A percentile compares a stretch with the other conserved stretches of the same genome.
Evolutionary conservation across 2,329 filamentous ascomycete species (phyloP).

Genomic region (Stemphylium beticola): DNA sequence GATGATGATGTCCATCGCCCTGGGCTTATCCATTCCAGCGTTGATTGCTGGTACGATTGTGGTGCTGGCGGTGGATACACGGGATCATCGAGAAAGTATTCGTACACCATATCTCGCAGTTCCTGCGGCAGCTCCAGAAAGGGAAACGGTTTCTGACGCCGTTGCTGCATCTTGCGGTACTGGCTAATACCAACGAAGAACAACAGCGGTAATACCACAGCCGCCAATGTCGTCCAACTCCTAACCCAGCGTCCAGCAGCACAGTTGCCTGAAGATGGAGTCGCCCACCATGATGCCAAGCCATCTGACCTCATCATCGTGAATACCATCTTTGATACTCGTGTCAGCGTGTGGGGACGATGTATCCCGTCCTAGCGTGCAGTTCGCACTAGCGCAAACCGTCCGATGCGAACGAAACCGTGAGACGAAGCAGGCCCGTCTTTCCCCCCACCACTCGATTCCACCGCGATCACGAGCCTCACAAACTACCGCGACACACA

Average conservation of each 20-base stretch:
- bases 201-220: slow-evolving; percentile 17
- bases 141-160: slow-evolving; percentile 29
- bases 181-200: slow-evolving; percentile 13
- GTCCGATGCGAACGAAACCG: no score
- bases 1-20: slow-evolving; percentile 7
- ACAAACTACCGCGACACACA: no score
- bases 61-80: slow-evolving; percentile 32
- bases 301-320: neutral
- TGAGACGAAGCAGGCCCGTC: no score
- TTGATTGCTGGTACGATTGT: slow-evolving; percentile 13
- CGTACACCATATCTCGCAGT: slow-evolving; percentile 43
- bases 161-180: slow-evolving; percentile 30
- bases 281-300: neutral
- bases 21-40: slow-evolving; percentile 28
- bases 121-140: slow-evolving; percentile 42
- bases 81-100: slow-evolving; percentile 39
- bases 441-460: no score
- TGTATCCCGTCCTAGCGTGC: neutral
- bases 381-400: neutral
- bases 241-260: neutral
- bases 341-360: neutral
- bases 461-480: no score
- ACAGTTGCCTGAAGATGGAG: neutral
- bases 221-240: slow-evolving; percentile 11
- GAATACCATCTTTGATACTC: slow-evolving; percentile 1